Base-by-base conservation (phyloP, 2,329 filamentous ascomycete species). In the Trichophaea hybrida region DNA sequence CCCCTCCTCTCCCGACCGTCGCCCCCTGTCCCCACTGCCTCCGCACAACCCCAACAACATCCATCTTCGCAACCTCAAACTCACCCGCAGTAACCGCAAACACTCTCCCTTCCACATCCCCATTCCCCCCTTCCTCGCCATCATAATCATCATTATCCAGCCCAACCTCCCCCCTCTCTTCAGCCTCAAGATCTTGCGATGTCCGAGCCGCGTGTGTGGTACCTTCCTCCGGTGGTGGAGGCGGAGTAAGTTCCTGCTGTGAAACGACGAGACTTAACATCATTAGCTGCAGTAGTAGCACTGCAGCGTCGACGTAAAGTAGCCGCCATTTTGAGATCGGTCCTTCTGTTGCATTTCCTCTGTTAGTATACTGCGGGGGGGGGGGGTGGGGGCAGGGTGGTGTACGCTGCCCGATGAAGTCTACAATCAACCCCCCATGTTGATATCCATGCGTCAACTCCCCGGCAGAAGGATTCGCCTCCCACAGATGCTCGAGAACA, bases 341-440 rank as follows among this genome's bases (percentile, higher is more conserved):
- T 3, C 81, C 79, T 65, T 77, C 65, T 68, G 44, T 43, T 53
- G 24, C 3, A 24, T 24, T 24, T 24, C 24, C 44, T 5, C 6
- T 38, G 33, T 34, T n/a, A 55, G 34, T 24, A 33, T 50, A 58
- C 51, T 59, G 7, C 34, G 10, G 34, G 15, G 32, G 24, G 8
- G 17, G 32, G 1, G 52, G 33, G 33, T 37, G 33, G 7, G 24
- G n/a, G n/a, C n/a, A 17, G 37, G 37, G n/a, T 50, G 58, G 17
- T 62, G 35, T 54, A 68, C 67, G 78, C 69, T 86, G 82, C 12
- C 83, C 83, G 65, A 86, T 75, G 65, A 86, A 82, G 68, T 86
- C 83, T 66, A 85, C 77, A 31, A 85, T 75, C 55, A 85, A 74
- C 37, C 83, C 83, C 31, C 83, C 83, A 63, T 85, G 82, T 31